Evolutionary conservation across 2,329 filamentous ascomycete species (phyloP), one percentile per base, ranked within the genome.

Genomic region (Epichloe sibirici): DNA sequence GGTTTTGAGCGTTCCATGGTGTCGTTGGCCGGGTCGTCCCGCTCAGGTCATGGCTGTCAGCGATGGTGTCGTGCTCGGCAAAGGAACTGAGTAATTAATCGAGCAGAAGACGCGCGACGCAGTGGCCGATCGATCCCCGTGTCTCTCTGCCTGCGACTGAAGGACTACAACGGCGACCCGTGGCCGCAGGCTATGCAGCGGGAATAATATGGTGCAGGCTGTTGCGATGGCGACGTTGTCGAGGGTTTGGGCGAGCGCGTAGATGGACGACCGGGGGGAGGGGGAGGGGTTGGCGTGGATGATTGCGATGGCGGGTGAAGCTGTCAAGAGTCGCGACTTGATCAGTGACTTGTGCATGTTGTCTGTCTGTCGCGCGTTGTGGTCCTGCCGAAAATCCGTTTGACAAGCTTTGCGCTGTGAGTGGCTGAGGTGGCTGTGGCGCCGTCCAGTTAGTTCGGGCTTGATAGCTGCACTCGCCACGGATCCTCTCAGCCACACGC

Each of bases 1-100:
- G 90, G 89, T 61, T 72, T 71, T 59, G 66, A 68, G 66, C 70
- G 71, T 61, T 76, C 74, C 77, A 80, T 80, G 56, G 58, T 69
- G 59, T 48, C 28, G 15, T 45, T 15, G 13, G 13, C 23, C 52
- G 51, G 53, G 56, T 56, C 58, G 57, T 52, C 51, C 52, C 45
- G 61, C 57, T 62, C 61, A 65, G 62, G 51, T 64, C 64, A 66
- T 66, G 62, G 62, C 62, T 61, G 55, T 47, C 53, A 53, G 55
- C 51, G 25, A 44, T 15, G 28, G 48, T 8, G 39, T 43, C 17
- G 43, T 31, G 21, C 43, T 45, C 17, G 21, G 28, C n/a, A 4
- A 44, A 8, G 15, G 12, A 12, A 3, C 25, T 8, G 1, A n/a
- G 17, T 21, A 21, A 21, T 2, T 9, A 5, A 37, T 11, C 5